Evolutionary conservation across 1,284 basidiomycete genomes (phyloP).

Genomic region (Rhodofomes roseus): DNA sequence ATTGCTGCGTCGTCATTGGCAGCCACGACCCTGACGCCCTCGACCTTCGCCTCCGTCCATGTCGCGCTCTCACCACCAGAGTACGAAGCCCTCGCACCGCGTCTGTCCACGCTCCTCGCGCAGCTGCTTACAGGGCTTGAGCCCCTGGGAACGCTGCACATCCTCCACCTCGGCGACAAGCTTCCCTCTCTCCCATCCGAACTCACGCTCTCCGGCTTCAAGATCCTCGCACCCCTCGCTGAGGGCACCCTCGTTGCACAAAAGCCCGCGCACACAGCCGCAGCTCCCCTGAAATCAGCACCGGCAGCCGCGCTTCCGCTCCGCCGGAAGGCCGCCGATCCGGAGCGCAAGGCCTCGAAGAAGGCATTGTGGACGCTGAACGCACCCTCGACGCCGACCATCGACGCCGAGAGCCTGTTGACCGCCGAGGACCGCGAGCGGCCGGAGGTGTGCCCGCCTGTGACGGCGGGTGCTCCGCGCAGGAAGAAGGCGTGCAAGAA

Average conservation of each 20-base stretch:
- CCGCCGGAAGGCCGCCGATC: constrained; percentile 48
- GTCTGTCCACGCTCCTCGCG: constrained; percentile 50
- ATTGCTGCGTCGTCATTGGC: constrained; percentile 8
- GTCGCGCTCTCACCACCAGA: constrained; percentile 58
- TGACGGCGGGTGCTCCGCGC: constrained; percentile 46
- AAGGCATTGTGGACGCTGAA: constrained; percentile 78
- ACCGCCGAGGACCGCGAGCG: constrained; percentile 71
- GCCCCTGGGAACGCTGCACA: constrained; percentile 64
- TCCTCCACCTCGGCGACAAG: constrained; percentile 49
- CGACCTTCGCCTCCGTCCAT: constrained; percentile 62
- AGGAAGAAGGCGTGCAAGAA: constrained; percentile 91
- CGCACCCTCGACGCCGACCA: constrained; percentile 55
- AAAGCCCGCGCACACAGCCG: constrained; percentile 49
- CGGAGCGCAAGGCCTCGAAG: constrained; percentile 62
- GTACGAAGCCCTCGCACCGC: constrained; percentile 51
- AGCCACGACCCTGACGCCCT: constrained; percentile 58
- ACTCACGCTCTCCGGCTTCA: constrained; percentile 62
- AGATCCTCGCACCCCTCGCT: constrained; percentile 40
- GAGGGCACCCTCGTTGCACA: constrained; percentile 56
- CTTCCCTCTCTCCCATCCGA: constrained; percentile 47
- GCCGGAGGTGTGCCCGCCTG: constrained; percentile 68
- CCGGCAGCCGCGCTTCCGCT: constrained; percentile 40
- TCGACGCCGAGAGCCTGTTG: constrained; percentile 75
- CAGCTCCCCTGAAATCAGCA: constrained; percentile 29
- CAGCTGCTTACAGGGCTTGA: constrained; percentile 56